These are phyloP conservation scores for Picocystis salinarum DNA, from an alignment of 139 green algal genomes.

Conservation along the genomic window DNA sequence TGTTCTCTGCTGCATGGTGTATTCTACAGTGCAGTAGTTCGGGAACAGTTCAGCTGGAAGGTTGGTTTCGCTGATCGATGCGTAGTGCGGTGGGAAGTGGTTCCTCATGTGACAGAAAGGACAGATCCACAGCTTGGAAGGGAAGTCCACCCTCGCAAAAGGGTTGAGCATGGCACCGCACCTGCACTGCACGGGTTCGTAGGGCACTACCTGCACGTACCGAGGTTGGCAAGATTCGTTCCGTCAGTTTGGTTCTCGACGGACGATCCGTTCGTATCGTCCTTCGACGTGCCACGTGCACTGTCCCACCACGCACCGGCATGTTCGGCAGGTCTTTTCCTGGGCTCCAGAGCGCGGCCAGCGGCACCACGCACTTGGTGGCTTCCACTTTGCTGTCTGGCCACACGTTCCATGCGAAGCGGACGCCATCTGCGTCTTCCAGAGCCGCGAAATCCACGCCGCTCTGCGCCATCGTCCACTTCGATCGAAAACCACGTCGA, in stretches of 20 bases:
- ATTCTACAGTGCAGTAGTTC: conserved; percentile 90
- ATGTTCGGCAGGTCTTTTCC: conserved; percentile 56
- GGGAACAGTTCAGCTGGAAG: conserved; percentile 91
- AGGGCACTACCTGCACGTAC: conserved; percentile 58
- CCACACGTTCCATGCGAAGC: conserved; percentile 79
- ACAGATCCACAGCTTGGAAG: conserved; percentile 82
- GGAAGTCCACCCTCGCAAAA: conserved; percentile 75
- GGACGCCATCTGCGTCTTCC: conserved; percentile 57
- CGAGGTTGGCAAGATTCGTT: neutral
- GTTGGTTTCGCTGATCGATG: conserved; percentile 54
- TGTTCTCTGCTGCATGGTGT: conserved; percentile 44
- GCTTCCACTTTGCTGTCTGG: conserved; percentile 77
- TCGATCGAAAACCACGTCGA: too few relatives aligned
- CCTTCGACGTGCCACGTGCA: too few relatives aligned
- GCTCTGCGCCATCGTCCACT: too few relatives aligned
- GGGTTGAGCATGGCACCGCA: conserved; percentile 85
- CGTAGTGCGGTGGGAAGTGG: conserved; percentile 92
- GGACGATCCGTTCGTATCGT: too few relatives aligned
- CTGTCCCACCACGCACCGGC: conserved; percentile 42
- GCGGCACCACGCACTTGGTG: conserved; percentile 88
- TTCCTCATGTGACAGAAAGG: conserved; percentile 82
- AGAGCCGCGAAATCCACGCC: conserved; percentile 28
- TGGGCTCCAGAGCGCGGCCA: conserved; percentile 76
- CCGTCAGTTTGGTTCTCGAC: too few relatives aligned
- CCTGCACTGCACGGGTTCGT: conserved; percentile 89